Conservation (phyloP, 2,329 filamentous ascomycete species). For the Aureobasidium sp. region DNA sequence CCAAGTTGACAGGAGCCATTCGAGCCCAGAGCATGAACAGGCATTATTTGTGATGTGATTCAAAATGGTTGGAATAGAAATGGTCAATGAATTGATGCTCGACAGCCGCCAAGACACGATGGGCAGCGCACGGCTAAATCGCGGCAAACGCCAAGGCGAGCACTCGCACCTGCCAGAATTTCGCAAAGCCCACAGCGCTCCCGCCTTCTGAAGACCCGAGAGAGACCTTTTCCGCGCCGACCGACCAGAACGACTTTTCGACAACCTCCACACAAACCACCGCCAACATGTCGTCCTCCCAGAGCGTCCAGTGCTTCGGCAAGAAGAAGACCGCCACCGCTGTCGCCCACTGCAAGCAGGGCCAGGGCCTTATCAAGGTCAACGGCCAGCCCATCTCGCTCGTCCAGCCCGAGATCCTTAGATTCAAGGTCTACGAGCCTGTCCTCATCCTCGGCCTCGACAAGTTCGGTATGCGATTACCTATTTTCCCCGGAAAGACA, state of each 20-base stretch:
- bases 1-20: conserved; percentile 46
- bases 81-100: background rate
- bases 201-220: background rate
- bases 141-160: conserved; percentile 7
- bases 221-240: background rate
- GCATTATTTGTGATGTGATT: background rate
- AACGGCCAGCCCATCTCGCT: conserved; percentile 94
- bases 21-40: conserved; percentile 40
- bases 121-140: conserved; percentile 16
- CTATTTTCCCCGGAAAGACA: background rate
- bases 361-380: conserved; percentile 93
- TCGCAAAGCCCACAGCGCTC: background rate
- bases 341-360: conserved; percentile 88
- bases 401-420: conserved; percentile 91
- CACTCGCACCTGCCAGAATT: background rate
- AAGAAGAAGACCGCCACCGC: conserved; percentile 63
- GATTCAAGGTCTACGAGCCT: conserved; percentile 99
- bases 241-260: conserved; percentile 13
- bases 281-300: conserved; percentile 56
- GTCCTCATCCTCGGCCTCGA: conserved; percentile 94
- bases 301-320: conserved; percentile 84
- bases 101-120: background rate
- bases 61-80: background rate
- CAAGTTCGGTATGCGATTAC: conserved; percentile 61
- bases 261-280: background rate